Evolutionary conservation across 352 stramenopile species (phyloP).

Genomic region (Phytophthora tubulina): DNA sequence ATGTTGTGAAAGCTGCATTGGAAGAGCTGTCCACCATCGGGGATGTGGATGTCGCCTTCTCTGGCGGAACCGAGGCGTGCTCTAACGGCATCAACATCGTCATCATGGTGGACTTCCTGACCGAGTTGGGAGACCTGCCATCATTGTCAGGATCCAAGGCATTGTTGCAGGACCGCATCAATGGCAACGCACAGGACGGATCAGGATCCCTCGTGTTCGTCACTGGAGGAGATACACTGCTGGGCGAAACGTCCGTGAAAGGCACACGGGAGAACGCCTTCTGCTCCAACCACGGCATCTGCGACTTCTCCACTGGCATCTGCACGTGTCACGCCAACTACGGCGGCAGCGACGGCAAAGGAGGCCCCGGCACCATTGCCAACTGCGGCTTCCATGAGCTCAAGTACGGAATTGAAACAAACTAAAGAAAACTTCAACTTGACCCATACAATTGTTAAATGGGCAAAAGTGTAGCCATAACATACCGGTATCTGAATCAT

Average conservation of each 20-base stretch:
- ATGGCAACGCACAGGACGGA: constrained; percentile 62
- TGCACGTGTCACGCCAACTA: constrained; percentile 75
- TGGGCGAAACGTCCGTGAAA: constrained; percentile 57
- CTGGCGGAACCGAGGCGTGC: constrained; percentile 44
- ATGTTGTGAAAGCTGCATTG: constrained; percentile 54
- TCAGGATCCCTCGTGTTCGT: constrained; percentile 60
- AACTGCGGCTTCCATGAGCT: constrained; percentile 81
- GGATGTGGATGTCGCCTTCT: constrained; percentile 57
- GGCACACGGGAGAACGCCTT: constrained; percentile 76
- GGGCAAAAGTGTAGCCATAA: background rate
- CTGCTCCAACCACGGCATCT: constrained; percentile 82
- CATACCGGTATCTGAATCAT: constrained; percentile 11
- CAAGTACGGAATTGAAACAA: constrained; percentile 18
- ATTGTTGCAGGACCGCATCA: constrained; percentile 57
- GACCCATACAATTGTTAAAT: background rate
- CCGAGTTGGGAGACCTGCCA: constrained; percentile 67
- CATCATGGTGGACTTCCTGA: constrained; percentile 71
- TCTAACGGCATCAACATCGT: constrained; percentile 50
- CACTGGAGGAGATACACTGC: constrained; percentile 43
- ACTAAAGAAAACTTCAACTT: constrained; percentile 11
- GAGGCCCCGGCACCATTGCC: constrained; percentile 63
- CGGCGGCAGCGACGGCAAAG: constrained; percentile 77
- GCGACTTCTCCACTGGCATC: constrained; percentile 68
- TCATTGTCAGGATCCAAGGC: constrained; percentile 48
- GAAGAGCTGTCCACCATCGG: constrained; percentile 56